These are phyloP conservation scores for Tuber melanosporum DNA, from an alignment of 495 filamentous ascomycete genomes.

Conservation along the genomic window DNA sequence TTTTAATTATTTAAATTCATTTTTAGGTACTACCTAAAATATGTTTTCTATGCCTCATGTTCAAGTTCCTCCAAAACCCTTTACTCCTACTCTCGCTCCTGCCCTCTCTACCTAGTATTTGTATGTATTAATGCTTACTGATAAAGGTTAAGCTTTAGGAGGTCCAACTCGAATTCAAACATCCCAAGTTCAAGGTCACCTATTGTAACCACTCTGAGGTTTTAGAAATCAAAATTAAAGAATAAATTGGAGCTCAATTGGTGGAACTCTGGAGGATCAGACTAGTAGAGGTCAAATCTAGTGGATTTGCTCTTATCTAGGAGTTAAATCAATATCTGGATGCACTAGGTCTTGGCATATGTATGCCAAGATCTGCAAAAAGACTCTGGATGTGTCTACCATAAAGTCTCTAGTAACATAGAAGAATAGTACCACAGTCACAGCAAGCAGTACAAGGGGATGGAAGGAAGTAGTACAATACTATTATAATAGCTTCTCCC, in stretches of 20 bases:
- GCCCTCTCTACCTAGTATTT: background rate
- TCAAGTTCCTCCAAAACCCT: background rate
- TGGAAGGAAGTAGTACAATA: too few species aligned
- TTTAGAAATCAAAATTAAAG: background rate
- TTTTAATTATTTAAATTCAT: too few species aligned
- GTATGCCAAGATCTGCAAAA: background rate
- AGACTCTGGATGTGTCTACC: background rate
- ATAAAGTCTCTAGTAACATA: background rate
- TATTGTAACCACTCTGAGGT: rapidly evolving
- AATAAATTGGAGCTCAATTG: background rate
- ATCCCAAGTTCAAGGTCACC: too few species aligned
- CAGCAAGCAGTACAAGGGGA: too few species aligned
- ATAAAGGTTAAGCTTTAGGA: background rate
- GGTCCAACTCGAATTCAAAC: background rate
- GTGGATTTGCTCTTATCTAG: background rate
- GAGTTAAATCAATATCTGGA: background rate
- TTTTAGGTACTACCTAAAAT: background rate
- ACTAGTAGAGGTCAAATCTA: background rate
- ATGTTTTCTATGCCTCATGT: background rate
- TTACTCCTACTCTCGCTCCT: background rate
- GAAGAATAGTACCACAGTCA: too few species aligned
- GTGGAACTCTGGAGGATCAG: background rate
- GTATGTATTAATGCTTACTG: background rate
- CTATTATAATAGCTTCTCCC: too few species aligned
- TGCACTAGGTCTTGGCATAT: background rate